A percentile compares a stretch with the other conserved stretches of the same genome.
phyloP scores from a whole-genome alignment of 192 early-diverging fungal species.

The Diversispora epigaea region DNA sequence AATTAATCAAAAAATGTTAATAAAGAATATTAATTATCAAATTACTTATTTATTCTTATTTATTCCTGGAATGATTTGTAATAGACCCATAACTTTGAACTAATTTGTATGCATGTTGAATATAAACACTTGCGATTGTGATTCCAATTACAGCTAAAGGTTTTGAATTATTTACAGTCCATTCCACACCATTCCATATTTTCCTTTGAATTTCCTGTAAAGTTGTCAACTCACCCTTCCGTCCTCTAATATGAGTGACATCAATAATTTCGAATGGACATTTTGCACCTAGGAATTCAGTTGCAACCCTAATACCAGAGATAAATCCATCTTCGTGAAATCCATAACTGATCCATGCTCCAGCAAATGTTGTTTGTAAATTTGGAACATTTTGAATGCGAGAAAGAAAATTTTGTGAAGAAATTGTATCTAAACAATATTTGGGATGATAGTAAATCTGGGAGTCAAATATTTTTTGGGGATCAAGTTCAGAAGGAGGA shows the following conservation, averaged over 20 bases:
- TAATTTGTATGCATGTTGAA: neutral
- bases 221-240: neutral
- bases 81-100: neutral
- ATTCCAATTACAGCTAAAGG: neutral
- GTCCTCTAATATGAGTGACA: slow-evolving; percentile 28
- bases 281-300: slow-evolving; percentile 48
- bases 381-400: slow-evolving; percentile 49
- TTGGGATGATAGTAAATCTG: slow-evolving; percentile 57
- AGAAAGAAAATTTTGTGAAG: slow-evolving; percentile 49
- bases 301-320: slow-evolving; percentile 56
- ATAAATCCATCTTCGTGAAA: slow-evolving; percentile 67
- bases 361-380: slow-evolving; percentile 45
- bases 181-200: slow-evolving; percentile 1
- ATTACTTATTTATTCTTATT: no score
- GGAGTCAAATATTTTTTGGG: slow-evolving; percentile 40
- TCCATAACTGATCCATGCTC: slow-evolving; percentile 70
- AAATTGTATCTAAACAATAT: slow-evolving; percentile 42
- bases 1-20: no score
- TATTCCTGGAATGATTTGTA: no score
- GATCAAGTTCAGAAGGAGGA: slow-evolving; percentile 52
- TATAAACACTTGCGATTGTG: neutral
- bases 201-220: neutral
- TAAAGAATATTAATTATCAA: no score
- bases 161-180: neutral
- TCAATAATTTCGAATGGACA: slow-evolving; percentile 34